Evolutionary conservation across 2,329 filamentous ascomycete genomes (phyloP).

Genomic region (Neonectria sp.): DNA sequence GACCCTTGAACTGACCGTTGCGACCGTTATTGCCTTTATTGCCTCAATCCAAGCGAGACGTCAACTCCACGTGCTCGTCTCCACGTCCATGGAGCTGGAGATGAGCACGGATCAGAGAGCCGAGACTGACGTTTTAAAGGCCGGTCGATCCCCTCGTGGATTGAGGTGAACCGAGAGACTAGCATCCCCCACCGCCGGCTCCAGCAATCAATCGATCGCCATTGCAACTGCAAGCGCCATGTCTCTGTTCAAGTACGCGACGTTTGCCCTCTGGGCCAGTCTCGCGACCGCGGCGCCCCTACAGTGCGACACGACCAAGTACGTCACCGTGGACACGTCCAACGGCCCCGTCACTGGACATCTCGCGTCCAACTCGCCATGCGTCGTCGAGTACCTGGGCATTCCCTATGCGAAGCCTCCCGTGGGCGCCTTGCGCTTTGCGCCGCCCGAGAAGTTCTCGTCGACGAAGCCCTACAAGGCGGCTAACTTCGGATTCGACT

Average conservation of each 20-base stretch:
- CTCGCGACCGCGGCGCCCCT: constrained; percentile 24
- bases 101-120: not conserved
- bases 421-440: constrained; percentile 54
- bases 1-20: not conserved
- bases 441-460: constrained; percentile 50
- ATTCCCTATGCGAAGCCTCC: constrained; percentile 59
- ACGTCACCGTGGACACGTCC: constrained; percentile 49
- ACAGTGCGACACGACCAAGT: constrained; percentile 33
- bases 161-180: not conserved
- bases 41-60: not conserved
- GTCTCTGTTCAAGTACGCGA: constrained; percentile 18
- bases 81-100: not conserved
- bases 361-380: constrained; percentile 43
- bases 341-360: constrained; percentile 55
- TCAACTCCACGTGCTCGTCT: not conserved
- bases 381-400: constrained; percentile 57
- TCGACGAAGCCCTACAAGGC: constrained; percentile 28
- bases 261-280: constrained; percentile 30
- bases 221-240: constrained; percentile 7
- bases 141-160: not conserved
- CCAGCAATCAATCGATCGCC: too few species aligned
- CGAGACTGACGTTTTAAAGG: not conserved
- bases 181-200: not conserved
- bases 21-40: not conserved
- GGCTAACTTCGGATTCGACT: constrained; percentile 35